phyloP scores from a whole-genome alignment of 257 asterid species.

The Paulownia fortunei region DNA sequence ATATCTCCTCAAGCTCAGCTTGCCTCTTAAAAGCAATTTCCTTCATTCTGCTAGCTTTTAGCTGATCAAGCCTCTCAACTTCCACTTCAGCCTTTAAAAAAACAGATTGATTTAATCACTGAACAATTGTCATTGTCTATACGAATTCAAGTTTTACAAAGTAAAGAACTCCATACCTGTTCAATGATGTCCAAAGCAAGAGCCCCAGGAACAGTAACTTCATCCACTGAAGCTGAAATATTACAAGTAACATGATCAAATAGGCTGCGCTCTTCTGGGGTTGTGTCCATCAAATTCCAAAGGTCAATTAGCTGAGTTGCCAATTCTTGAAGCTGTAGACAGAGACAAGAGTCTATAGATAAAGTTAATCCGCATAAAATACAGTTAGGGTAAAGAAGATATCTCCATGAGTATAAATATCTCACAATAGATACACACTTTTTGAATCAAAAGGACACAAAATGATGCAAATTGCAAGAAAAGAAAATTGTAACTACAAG shows the following conservation, averaged over 20 bases:
- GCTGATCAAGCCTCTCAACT: conserved; percentile 95
- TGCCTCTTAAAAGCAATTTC: conserved; percentile 97
- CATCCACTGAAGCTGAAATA: conserved; percentile 87
- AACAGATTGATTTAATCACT: conserved; percentile 19
- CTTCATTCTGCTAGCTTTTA: conserved; percentile 95
- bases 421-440: not conserved
- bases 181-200: conserved; percentile 88
- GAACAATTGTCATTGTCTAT: not conserved
- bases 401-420: not conserved
- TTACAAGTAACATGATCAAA: conserved; percentile 71
- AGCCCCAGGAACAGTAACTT: conserved; percentile 85
- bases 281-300: conserved; percentile 99
- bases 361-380: not conserved
- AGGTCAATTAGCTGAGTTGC: conserved; percentile 89
- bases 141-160: conserved; percentile 6
- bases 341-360: conserved; percentile 21
- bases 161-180: conserved; percentile 54
- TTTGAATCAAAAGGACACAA: conserved; percentile 2
- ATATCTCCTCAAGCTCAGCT: conserved; percentile 87
- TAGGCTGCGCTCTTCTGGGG: conserved; percentile 71
- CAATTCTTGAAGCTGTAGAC: conserved; percentile 90
- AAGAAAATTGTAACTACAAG: not conserved
- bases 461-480: conserved; percentile 5
- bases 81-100: conserved; percentile 85
- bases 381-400: not conserved